A percentile compares a stretch with the other conserved stretches of the same genome.
Conservation (phyloP, 1,284 basidiomycete species). For the Cerrena zonata region DNA sequence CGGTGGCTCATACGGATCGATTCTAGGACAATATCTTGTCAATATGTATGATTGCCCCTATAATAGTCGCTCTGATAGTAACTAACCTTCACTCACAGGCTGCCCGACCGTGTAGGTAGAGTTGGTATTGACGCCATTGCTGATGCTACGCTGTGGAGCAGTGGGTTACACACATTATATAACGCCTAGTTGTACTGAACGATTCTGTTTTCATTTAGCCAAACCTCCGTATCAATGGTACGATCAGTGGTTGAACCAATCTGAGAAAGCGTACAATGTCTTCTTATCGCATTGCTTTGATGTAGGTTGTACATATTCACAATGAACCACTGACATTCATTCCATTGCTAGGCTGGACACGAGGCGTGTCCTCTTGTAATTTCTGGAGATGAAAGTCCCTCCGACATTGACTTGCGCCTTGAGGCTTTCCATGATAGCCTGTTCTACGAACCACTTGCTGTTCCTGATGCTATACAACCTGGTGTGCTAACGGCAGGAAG, state of each 20-base stretch:
- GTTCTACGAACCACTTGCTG: slow-evolving; percentile 17
- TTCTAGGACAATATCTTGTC: slow-evolving; percentile 23
- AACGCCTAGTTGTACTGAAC: too few species aligned
- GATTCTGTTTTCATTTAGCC: slow-evolving; percentile 17
- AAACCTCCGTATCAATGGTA: slow-evolving; percentile 33
- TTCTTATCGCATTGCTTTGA: slow-evolving; percentile 31
- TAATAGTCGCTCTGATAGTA: not conserved
- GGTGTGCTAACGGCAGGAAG: slow-evolving; percentile 33
- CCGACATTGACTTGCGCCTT: not conserved
- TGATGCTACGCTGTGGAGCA: slow-evolving; percentile 23
- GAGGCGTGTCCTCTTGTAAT: not conserved
- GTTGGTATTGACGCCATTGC: slow-evolving; percentile 22
- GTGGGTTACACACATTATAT: slow-evolving; percentile 15
- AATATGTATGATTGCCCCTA: slow-evolving; percentile 14
- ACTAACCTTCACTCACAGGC: slow-evolving; percentile 14
- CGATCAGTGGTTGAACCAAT: slow-evolving; percentile 24
- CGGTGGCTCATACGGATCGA: slow-evolving; percentile 23
- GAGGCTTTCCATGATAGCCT: slow-evolving; percentile 3
- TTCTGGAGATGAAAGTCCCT: not conserved
- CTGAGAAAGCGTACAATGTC: slow-evolving; percentile 29
- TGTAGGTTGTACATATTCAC: slow-evolving; percentile 24
- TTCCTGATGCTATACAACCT: slow-evolving; percentile 23
- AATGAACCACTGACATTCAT: too few species aligned
- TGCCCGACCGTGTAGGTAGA: slow-evolving; percentile 21
- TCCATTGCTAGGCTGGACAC: slow-evolving; percentile 1